Percentiles rank a stretch among this genome's conserved stretches.
Evolutionary conservation across 805 yeast species (phyloP).

Genomic region (Clavispora fructus): DNA sequence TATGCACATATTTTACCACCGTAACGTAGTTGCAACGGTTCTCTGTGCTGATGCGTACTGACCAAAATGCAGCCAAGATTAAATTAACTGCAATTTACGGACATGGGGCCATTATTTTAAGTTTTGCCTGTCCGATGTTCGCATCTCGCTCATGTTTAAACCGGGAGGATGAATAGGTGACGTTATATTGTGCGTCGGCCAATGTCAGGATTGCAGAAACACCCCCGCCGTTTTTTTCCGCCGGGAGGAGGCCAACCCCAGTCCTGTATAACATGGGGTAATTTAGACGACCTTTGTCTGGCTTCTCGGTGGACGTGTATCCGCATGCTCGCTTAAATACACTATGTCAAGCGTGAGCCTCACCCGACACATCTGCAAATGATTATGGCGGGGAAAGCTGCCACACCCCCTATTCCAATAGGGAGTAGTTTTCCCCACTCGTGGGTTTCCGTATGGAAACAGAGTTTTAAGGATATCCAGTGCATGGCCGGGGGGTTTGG

Average conservation of each 20-base stretch:
- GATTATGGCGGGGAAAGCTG: no score
- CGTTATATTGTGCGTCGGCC: no score
- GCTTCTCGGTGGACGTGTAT: not conserved
- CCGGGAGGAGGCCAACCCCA: not conserved
- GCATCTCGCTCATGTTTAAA: no score
- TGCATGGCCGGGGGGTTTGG: not conserved
- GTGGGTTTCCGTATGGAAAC: not conserved
- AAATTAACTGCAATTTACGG: not conserved
- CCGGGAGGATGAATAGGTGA: no score
- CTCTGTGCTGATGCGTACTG: not conserved
- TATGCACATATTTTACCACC: not conserved
- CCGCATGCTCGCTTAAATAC: not conserved
- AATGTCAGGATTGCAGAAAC: no score
- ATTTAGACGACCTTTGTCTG: not conserved
- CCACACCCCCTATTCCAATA: no score
- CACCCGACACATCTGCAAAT: no score
- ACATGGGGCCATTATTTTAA: not conserved
- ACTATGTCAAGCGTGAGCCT: not conserved
- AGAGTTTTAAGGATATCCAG: not conserved
- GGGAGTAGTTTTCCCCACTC: no score
- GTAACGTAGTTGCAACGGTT: not conserved
- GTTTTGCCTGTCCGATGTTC: not conserved
- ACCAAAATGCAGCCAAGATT: not conserved
- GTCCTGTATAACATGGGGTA: not conserved
- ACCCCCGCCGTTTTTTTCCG: not conserved